Conservation (phyloP, 202 grass and related monocot species). For the Brachypodium distachyon region DNA sequence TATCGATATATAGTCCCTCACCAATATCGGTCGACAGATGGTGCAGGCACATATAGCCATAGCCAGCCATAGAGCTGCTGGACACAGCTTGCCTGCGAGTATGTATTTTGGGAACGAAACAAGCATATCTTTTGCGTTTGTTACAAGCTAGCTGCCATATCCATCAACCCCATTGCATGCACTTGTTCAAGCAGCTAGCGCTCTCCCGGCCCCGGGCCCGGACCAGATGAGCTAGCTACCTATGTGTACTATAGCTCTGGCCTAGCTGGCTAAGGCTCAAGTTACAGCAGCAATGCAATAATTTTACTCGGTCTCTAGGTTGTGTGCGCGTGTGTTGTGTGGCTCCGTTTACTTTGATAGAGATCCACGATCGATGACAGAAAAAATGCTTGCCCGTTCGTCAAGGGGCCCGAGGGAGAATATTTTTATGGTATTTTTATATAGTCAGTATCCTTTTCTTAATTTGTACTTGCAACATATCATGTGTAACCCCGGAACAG, state of each 20-base stretch:
- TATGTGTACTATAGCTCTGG: neutral
- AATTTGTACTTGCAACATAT: too few species aligned
- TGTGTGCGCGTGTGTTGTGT: too few species aligned
- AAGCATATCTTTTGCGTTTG: conserved; percentile 40
- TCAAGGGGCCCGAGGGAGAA: too few species aligned
- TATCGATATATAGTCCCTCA: neutral
- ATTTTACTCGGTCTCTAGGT: neutral
- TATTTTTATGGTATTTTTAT: too few species aligned
- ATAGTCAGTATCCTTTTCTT: too few species aligned
- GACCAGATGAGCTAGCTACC: neutral
- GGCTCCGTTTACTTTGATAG: too few species aligned
- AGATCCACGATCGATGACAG: too few species aligned
- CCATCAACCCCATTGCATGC: neutral
- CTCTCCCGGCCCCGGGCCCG: neutral
- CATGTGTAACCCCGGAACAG: too few species aligned
- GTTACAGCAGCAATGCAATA: neutral
- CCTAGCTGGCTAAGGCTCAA: neutral
- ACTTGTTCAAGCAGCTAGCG: neutral
- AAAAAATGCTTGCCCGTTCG: too few species aligned
- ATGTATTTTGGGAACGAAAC: neutral
- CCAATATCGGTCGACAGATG: neutral
- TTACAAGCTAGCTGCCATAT: conserved; percentile 29
- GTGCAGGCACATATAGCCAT: neutral
- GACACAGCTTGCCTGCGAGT: neutral
- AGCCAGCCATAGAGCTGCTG: too few species aligned